phyloP scores from a whole-genome alignment of 495 filamentous ascomycete genomes.

The Pyronema omphalodes region DNA sequence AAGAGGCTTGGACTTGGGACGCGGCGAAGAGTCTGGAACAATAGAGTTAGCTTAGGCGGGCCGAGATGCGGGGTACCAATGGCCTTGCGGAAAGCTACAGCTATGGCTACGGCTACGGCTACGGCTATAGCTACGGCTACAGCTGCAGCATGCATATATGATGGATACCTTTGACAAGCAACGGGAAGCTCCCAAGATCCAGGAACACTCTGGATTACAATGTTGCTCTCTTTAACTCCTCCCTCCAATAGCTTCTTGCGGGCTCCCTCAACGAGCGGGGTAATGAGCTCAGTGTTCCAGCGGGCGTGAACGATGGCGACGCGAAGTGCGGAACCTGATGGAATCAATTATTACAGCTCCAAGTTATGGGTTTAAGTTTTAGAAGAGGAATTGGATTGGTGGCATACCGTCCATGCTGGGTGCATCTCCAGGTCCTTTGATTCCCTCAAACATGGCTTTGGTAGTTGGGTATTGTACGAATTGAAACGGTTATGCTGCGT shows the following conservation, averaged over 20 bases:
- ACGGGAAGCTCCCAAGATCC: slow-evolving; percentile 87
- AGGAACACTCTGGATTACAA: slow-evolving; percentile 72
- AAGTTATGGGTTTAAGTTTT: background rate
- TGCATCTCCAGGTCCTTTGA: slow-evolving; percentile 44
- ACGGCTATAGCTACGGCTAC: background rate
- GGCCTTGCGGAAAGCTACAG: background rate
- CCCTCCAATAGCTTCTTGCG: slow-evolving; percentile 41
- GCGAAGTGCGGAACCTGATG: slow-evolving; percentile 60
- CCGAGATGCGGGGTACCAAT: background rate
- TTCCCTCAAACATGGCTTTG: slow-evolving; percentile 19
- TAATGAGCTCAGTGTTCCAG: slow-evolving; percentile 73
- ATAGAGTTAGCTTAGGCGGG: background rate
- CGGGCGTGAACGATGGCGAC: slow-evolving; percentile 89
- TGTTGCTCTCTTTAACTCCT: slow-evolving; percentile 75
- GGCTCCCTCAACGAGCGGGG: slow-evolving; percentile 56
- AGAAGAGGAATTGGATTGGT: background rate
- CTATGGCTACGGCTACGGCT: background rate
- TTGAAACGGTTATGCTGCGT: no score
- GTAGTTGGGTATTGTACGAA: no score
- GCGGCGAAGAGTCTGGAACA: slow-evolving; percentile 57
- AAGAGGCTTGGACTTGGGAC: slow-evolving; percentile 67
- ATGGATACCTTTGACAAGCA: slow-evolving; percentile 70
- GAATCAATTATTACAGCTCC: slow-evolving; percentile 14
- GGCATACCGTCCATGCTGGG: slow-evolving; percentile 32
- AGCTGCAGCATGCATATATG: slow-evolving; percentile 7